Conservation (phyloP, 2,329 filamentous ascomycete species). For the Diplodia corticola region DNA sequence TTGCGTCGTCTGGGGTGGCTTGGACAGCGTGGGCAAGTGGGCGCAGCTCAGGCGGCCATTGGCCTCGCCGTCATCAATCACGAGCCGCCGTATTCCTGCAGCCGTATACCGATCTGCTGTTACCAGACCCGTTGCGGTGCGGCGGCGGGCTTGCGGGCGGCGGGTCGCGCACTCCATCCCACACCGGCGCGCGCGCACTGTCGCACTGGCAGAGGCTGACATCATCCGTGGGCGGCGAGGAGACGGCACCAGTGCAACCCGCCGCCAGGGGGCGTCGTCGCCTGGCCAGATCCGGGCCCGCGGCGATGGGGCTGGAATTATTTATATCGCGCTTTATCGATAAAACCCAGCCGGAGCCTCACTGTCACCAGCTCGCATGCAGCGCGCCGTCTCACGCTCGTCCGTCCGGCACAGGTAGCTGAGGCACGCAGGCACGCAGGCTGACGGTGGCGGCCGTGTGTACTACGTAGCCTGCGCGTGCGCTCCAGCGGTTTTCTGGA, state of each 20-base stretch:
- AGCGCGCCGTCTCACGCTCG: background rate
- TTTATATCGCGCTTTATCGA: constrained; percentile 18
- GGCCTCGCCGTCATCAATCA: constrained; percentile 17
- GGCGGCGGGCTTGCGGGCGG: background rate
- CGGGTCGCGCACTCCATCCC: background rate
- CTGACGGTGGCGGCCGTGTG: background rate
- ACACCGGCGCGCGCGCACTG: constrained; percentile 1
- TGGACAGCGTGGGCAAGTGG: constrained; percentile 13
- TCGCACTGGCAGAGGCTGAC: background rate
- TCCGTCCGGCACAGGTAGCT: background rate
- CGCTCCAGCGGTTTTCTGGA: background rate
- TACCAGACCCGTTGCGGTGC: constrained; percentile 2
- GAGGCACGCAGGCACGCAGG: background rate
- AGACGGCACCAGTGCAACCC: background rate
- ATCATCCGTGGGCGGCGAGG: constrained; percentile 1
- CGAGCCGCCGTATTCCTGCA: constrained; percentile 9
- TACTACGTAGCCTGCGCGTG: background rate
- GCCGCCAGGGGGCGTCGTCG: background rate
- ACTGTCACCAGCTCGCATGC: background rate
- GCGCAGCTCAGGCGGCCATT: constrained; percentile 19
- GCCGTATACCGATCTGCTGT: constrained; percentile 21
- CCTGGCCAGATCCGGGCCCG: constrained; percentile 14
- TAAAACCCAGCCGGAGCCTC: background rate
- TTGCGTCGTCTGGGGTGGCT: constrained; percentile 21
- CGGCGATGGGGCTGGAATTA: background rate